Base-by-base conservation (phyloP, 2,329 filamentous ascomycete genomes). In the Corinectria fuckeliana region DNA sequence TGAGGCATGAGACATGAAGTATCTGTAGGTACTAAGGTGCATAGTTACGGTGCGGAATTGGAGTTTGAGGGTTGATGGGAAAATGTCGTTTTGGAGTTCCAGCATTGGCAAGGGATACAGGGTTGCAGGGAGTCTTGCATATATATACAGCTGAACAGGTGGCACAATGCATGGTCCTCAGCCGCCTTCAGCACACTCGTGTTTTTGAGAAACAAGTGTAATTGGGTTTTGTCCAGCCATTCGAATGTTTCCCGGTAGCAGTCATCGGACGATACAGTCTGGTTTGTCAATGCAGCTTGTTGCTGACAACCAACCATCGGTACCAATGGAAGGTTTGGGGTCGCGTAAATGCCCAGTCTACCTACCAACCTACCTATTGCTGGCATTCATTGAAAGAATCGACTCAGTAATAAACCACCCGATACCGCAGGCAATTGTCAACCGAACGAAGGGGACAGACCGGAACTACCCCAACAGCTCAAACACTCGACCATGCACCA, bases 1-100 rank as follows among this genome's bases (percentile, higher is more conserved):
- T 56, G 68, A 66, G 59, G 59, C 56, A 70, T 50, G 68, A 67
- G 68, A 58, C 25, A 70, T 60, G 68, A 65, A 69, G 61, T 26
- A 56, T 62, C 49, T 48, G 30, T 20, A 34, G 18, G 51, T 21
- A 39, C 48, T 38, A 11, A 23, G 11, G 36, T 41, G 36, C 21
- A 44, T 45, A 42, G 56, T 50, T 38, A 56, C 5, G 47, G 41
- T 25, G 42, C 5, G 21, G 28, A 41, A 62, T 56, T 53, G 64
- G 65, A 64, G 67, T 65, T 63, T 60, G n/a, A 49, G 58, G 21
- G 36, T 44, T 42, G 44, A 21, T 11, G 9, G 38, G 51, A 36
- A 42, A 50, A 36, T 4, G 44, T 48, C 13, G 34, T 42, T 26
- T 52, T 53, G 21, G 28, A 48, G 23, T 13, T 36, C 32, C 18